Evolutionary conservation across 2,329 filamentous ascomycete genomes (phyloP), one percentile per base, ranked within the genome.

Genomic region (Epichloe aotearoae): DNA sequence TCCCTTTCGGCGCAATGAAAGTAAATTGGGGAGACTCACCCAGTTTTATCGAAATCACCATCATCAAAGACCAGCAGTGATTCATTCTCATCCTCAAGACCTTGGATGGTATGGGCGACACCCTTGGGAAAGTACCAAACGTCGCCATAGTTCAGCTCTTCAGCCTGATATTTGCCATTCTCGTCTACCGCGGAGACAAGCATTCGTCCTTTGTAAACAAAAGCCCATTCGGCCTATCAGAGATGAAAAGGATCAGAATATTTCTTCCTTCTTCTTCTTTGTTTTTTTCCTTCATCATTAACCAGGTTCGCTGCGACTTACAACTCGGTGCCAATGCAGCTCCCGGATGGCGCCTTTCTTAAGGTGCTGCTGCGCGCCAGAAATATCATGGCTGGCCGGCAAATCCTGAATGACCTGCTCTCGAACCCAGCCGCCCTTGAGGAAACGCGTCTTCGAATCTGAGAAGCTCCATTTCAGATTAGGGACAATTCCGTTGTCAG

Each of bases 401-500:
- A 86, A 64, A 60, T 86, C 83, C n/a, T 77, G 76, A 46, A 83
- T 73, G 50, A 84, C 78, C 58, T 84, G 80, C 63, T 83, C 76
- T 23, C 82, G 72, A 1, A 79, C 75, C 81, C 81, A 86, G 2
- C 83, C 82, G 1, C 82, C 82, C 26, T 74, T 74, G 48, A 80
- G 70, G 37, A 84, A 70, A 23, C 72, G 73, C 1, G 79, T 82
- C 65, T 79, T 81, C 23, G 80, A 84, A 62, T 84, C 77, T 0
- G 80, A 83, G 65, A 86, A 85, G 49, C 78, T 77, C 82, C 82
- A 79, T 61, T 84, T 85, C 56, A 84, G 68, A 59, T 85, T 86
- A 0, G 78, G 77, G 1, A 86, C 81, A 11, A 74, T 67, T 15
- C 82, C 83, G 46, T 70, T 73, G 59, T 86, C 82, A 1, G 82